Percentiles rank a stretch among this genome's conserved stretches.
Evolutionary conservation across 2,329 filamentous ascomycete species (phyloP).

Genomic region (Escovopsis sp.): DNA sequence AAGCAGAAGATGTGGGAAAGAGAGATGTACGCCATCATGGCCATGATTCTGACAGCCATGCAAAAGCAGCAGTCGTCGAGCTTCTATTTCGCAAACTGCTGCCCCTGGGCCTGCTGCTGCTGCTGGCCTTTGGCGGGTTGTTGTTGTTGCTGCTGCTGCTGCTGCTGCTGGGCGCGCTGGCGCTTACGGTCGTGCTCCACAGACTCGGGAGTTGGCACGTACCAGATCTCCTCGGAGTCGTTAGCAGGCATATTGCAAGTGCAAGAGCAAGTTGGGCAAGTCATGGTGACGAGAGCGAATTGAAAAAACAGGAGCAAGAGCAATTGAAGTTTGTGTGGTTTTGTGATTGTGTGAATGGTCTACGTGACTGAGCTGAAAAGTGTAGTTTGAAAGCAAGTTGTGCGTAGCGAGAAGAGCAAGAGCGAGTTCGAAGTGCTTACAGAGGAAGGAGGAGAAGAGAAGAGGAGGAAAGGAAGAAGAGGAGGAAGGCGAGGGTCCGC

Average conservation of each 20-base stretch:
- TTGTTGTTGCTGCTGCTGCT: too few relatives aligned
- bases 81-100: not conserved
- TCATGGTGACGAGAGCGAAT: too few relatives aligned
- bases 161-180: too few relatives aligned
- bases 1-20: not conserved
- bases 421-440: not conserved
- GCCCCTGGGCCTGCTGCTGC: too few relatives aligned
- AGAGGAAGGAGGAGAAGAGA: not conserved
- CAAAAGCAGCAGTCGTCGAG: not conserved
- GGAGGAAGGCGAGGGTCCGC: not conserved
- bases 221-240: too few relatives aligned
- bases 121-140: too few relatives aligned
- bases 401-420: not conserved
- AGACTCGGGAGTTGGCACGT: too few relatives aligned
- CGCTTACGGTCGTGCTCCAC: too few relatives aligned
- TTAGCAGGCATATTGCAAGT: too few relatives aligned
- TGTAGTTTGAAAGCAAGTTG: not conserved
- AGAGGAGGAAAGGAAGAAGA: not conserved
- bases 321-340: not conserved
- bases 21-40: not conserved
- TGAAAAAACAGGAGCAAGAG: not conserved
- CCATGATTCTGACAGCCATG: not conserved
- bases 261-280: too few relatives aligned
- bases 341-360: not conserved
- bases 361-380: not conserved